phyloP scores from a whole-genome alignment of 106 monocot genomes.

The Narthecium ossifragum region DNA sequence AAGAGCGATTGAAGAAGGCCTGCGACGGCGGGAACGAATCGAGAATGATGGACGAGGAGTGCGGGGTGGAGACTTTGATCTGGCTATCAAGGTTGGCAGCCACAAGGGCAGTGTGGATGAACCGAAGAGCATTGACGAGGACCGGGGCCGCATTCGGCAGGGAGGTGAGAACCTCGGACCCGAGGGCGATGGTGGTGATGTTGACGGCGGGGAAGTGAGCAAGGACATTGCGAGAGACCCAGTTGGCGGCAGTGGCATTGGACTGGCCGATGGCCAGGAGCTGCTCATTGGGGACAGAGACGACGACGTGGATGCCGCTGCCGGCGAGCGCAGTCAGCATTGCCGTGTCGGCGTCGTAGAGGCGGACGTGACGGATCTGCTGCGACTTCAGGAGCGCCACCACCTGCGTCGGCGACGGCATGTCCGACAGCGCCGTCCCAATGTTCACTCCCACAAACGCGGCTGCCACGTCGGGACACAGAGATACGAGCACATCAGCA shows the following conservation, averaged over 20 bases:
- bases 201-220: constrained; percentile 84
- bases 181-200: constrained; percentile 77
- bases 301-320: constrained; percentile 62
- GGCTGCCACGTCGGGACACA: constrained; percentile 31
- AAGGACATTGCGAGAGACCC: constrained; percentile 77
- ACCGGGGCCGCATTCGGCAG: constrained; percentile 90
- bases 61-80: constrained; percentile 85
- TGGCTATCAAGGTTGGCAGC: constrained; percentile 74
- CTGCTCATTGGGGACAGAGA: constrained; percentile 92
- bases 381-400: constrained; percentile 70
- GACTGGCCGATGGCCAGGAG: constrained; percentile 89
- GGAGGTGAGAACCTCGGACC: constrained; percentile 75
- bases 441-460: constrained; percentile 88
- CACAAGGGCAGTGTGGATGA: constrained; percentile 89
- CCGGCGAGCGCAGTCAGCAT: constrained; percentile 77
- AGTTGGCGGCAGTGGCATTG: constrained; percentile 88
- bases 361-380: constrained; percentile 73
- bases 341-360: constrained; percentile 74
- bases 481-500: too few species aligned
- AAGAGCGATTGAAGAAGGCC: constrained; percentile 95
- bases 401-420: constrained; percentile 87
- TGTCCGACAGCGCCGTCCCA: constrained; percentile 64
- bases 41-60: constrained; percentile 84
- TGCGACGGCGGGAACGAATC: constrained; percentile 98
- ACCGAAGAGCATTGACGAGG: constrained; percentile 63